phyloP scores from a whole-genome alignment of 768 basidiomycete genomes.

The Lentinula guzmanii region DNA sequence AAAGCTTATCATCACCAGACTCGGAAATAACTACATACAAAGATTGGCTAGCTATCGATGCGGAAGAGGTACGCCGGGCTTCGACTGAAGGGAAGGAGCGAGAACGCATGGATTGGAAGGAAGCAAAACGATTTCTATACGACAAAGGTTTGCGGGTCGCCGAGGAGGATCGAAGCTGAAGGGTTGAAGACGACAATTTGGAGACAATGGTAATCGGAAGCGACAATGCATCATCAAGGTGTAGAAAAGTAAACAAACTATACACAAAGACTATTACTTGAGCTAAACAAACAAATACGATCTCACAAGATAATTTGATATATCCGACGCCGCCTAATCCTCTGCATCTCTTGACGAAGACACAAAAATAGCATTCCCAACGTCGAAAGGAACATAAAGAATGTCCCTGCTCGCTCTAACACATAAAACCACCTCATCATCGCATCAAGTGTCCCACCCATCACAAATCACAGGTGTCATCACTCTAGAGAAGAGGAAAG shows the following conservation, averaged over 20 bases:
- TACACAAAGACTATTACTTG: neutral
- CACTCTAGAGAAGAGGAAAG: slow-evolving; percentile 5
- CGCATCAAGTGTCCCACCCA: neutral
- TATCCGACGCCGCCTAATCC: slow-evolving; percentile 1
- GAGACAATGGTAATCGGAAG: too few relatives aligned
- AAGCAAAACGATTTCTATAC: slow-evolving; percentile 29
- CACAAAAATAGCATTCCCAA: neutral
- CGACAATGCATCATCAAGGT: too few relatives aligned
- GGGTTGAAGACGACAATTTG: too few relatives aligned
- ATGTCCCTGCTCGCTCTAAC: neutral
- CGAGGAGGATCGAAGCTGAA: neutral
- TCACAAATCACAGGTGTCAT: neutral
- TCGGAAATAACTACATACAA: slow-evolving; percentile 52
- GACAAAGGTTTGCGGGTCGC: neutral
- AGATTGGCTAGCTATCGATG: slow-evolving; percentile 73
- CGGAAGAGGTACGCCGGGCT: slow-evolving; percentile 64
- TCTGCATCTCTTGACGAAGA: neutral
- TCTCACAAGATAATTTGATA: neutral
- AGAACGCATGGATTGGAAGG: slow-evolving; percentile 71
- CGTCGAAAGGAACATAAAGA: neutral
- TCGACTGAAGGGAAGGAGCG: slow-evolving; percentile 57
- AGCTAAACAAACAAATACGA: neutral
- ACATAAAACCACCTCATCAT: slow-evolving; percentile 5
- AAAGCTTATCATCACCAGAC: slow-evolving; percentile 25
- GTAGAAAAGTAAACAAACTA: too few relatives aligned